A percentile compares a stretch with the other conserved stretches of the same genome.
Evolutionary conservation across 371 early-diverging fungal species (phyloP).

Genomic region (Mucor racemosus): DNA sequence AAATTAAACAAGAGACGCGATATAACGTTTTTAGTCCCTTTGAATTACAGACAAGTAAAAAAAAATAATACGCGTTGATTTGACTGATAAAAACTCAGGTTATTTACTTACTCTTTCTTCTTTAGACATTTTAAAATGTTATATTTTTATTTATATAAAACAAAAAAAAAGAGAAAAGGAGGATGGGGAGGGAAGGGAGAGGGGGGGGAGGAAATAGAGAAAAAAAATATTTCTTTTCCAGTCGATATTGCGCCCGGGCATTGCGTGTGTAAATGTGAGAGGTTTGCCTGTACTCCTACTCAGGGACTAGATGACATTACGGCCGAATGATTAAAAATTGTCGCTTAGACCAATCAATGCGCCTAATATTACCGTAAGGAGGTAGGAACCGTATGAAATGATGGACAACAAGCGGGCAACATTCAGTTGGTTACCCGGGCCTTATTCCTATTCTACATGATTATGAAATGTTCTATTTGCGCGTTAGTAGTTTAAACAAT

Average conservation of each 20-base stretch:
- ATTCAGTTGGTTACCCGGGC: not conserved
- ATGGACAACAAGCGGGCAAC: not conserved
- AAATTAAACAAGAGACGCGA: constrained; percentile 1
- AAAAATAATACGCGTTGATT: not conserved
- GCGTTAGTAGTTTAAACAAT: too few species aligned
- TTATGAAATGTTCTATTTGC: too few species aligned
- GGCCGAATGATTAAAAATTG: not conserved
- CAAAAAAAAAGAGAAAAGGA: not conserved
- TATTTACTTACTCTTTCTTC: not conserved
- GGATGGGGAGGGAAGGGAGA: not conserved
- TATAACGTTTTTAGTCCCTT: not conserved
- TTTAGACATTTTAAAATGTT: not conserved
- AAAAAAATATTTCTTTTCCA: constrained; percentile 9
- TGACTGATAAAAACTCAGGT: not conserved
- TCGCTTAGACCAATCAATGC: not conserved
- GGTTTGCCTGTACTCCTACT: not conserved
- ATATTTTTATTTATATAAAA: not conserved
- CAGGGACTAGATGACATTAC: not conserved
- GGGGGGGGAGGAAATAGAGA: not conserved
- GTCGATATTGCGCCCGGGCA: not conserved
- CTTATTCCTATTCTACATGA: too few species aligned
- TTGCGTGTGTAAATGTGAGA: not conserved
- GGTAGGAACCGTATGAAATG: not conserved
- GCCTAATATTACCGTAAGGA: not conserved
- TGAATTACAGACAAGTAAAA: not conserved